A percentile compares a stretch with the other conserved stretches of the same genome.
These are phyloP conservation scores for Exophiala oligosperma DNA, from an alignment of 2,329 filamentous ascomycete species.

Conservation along the genomic window DNA sequence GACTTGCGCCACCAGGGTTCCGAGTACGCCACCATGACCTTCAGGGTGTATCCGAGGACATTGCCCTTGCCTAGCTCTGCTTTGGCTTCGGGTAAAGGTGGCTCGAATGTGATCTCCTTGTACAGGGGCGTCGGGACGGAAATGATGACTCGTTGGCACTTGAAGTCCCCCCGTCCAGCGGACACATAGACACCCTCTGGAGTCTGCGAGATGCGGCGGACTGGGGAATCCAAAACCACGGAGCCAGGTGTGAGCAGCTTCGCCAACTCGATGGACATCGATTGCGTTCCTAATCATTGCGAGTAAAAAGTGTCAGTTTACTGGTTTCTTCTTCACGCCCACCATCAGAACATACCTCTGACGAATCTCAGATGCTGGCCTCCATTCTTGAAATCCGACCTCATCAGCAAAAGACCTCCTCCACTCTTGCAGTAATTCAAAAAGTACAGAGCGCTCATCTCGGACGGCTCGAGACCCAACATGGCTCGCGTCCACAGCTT, in stretches of 20 bases:
- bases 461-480: conserved; percentile 51
- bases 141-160: conserved; percentile 49
- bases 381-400: conserved; percentile 54
- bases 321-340: too few species aligned
- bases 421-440: conserved; percentile 57
- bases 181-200: conserved; percentile 24
- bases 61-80: conserved; percentile 36
- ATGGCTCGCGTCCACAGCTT: conserved; percentile 52
- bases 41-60: conserved; percentile 51
- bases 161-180: conserved; percentile 28
- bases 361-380: conserved; percentile 51
- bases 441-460: conserved; percentile 56
- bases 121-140: conserved; percentile 51
- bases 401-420: conserved; percentile 54
- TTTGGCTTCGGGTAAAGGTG: conserved; percentile 47
- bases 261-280: conserved; percentile 41
- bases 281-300: conserved; percentile 44
- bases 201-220: conserved; percentile 35
- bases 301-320: neutral
- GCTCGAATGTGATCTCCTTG: conserved; percentile 49
- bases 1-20: conserved; percentile 46
- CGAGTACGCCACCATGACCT: conserved; percentile 49
- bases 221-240: conserved; percentile 33
- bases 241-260: conserved; percentile 33
- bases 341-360: conserved; percentile 7